These are phyloP conservation scores for Desmodesmus armatus DNA, from an alignment of 139 green algal species.

Conservation along the genomic window DNA sequence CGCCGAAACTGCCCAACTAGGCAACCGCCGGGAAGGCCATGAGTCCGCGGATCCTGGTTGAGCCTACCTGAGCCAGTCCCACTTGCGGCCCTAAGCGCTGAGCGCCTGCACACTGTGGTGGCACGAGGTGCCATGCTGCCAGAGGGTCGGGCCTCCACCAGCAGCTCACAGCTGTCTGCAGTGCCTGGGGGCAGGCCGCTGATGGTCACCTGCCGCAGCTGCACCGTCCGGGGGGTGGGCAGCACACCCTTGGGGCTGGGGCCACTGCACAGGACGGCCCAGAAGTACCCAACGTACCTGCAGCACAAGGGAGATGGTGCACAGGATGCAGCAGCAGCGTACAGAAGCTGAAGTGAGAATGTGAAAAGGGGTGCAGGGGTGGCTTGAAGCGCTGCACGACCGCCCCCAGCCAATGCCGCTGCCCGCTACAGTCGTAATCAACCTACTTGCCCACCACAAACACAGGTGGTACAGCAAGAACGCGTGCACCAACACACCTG, in stretches of 20 bases:
- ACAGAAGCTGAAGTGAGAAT: no score
- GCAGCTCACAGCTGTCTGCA: conserved; percentile 4
- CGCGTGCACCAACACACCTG: conserved; percentile 46
- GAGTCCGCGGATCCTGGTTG: no score
- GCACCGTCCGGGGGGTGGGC: neutral
- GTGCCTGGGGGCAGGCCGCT: conserved; percentile 16
- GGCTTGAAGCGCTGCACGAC: neutral
- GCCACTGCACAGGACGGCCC: neutral
- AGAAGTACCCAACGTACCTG: conserved; percentile 56
- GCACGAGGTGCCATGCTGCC: neutral
- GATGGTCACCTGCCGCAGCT: conserved; percentile 33
- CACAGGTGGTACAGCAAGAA: neutral
- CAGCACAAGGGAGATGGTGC: neutral
- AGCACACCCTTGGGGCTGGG: neutral
- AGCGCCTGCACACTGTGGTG: neutral
- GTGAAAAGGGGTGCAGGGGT: no score
- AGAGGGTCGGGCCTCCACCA: conserved; percentile 21
- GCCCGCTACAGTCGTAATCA: no score
- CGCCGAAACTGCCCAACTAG: no score
- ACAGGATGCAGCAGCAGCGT: neutral
- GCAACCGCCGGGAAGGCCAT: no score
- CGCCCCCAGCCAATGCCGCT: no score
- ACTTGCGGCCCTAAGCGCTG: no score
- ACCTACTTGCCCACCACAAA: neutral
- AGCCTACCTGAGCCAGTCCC: no score